These are phyloP conservation scores for Ophiostoma sp. DNA, from an alignment of 2,329 filamentous ascomycete species.

Conservation along the genomic window DNA sequence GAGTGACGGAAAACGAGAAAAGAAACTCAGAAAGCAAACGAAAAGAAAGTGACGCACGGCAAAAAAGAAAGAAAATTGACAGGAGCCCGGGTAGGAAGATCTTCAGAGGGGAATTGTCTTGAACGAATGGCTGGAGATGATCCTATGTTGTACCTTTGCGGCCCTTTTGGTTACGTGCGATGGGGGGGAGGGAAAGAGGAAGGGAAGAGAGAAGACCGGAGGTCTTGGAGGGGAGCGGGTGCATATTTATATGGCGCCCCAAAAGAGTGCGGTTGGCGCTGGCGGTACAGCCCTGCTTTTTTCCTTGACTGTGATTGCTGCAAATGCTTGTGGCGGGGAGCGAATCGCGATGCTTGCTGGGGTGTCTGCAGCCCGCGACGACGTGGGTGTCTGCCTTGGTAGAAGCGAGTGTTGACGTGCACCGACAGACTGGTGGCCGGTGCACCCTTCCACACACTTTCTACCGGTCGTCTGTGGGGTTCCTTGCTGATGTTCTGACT, in stretches of 20 bases:
- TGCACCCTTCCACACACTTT: neutral
- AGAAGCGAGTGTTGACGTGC: slow-evolving; percentile 11
- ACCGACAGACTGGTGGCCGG: slow-evolving; percentile 18
- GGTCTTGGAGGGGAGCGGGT: slow-evolving; percentile 35
- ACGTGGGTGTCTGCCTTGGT: slow-evolving; percentile 29
- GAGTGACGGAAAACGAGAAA: slow-evolving; percentile 39
- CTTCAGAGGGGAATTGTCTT: slow-evolving; percentile 38
- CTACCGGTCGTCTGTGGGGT: neutral
- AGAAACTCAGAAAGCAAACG: slow-evolving; percentile 38
- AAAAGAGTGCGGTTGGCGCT: slow-evolving; percentile 7
- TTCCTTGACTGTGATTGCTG: slow-evolving; percentile 24
- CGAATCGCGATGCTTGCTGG: slow-evolving; percentile 27
- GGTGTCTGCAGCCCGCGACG: slow-evolving; percentile 13
- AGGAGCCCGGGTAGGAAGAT: slow-evolving; percentile 57
- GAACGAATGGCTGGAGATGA: slow-evolving; percentile 54
- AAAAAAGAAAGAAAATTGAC: slow-evolving; percentile 44
- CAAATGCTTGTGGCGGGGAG: slow-evolving; percentile 8
- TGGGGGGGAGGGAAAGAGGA: slow-evolving; percentile 52
- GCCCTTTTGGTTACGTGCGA: slow-evolving; percentile 56
- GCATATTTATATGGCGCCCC: slow-evolving; percentile 22
- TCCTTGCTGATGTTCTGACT: neutral
- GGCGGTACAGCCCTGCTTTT: slow-evolving; percentile 27
- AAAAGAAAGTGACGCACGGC: slow-evolving; percentile 40
- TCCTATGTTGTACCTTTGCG: slow-evolving; percentile 57
- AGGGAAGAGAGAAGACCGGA: slow-evolving; percentile 37